Base-by-base conservation (phyloP, 2,329 filamentous ascomycete species). In the Neoscytalidium dimidiatum region DNA sequence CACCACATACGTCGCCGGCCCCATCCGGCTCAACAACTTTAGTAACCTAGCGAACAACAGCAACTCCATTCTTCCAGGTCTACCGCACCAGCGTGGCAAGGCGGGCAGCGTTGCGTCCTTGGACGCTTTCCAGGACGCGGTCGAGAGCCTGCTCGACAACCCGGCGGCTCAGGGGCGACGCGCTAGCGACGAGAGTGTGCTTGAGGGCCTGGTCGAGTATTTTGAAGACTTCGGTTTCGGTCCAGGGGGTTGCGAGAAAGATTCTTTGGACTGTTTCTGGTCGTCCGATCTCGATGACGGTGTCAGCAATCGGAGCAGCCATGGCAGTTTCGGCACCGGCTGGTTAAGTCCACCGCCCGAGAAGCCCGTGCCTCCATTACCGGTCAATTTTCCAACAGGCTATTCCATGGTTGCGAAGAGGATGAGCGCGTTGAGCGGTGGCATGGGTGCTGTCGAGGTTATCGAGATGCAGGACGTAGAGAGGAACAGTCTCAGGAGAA, bases 151-250 rank as follows among this genome's bases (percentile, higher is more conserved):
- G 28, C n/a, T 19, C 17, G 48, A 43, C 21, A 52, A 52, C 4
- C 49, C 49, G 7, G 48, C 53, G 26, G 33, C 29, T 19, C 19
- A 35, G 5, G 72, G 71, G 5, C 68, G 75, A 44, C 66, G 74
- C 31, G 64, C 72, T 6, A 74, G 72, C 53, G 76, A 78, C 61
- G 75, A 78, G 65, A 70, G 70, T 0, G 70, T 71, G 5, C 67
- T 77, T 19, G 79, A 82, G 23, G 74, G 77, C 29, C 73, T 81
- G n/a, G 77, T 78, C 53, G 73, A 74, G 46, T 82, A 76, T 69
- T 80, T 82, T 57, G 73, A 78, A 23, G 73, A 72, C 3, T 76
- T 81, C 52, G 75, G 75, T 14, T 71, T 80, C n/a, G 71, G 26
- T 4, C 29, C 43, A 5, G 44, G 19, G 3, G 11, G 41, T 5